Evolutionary conservation across 345 rosid genomes (phyloP), one percentile per base, ranked within the genome.

Genomic region (Salix exigua): DNA sequence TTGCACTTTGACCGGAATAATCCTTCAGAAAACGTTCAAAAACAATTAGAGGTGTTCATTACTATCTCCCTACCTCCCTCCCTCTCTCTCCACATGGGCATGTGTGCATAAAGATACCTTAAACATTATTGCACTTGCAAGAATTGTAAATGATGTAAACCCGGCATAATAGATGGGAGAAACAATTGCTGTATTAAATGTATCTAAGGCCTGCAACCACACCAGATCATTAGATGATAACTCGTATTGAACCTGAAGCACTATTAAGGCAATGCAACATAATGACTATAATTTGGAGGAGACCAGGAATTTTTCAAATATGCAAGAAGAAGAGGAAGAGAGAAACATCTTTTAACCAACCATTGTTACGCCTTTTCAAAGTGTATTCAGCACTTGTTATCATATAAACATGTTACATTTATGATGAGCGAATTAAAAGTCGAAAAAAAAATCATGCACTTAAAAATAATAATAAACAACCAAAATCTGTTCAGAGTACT

Each of bases 41-140:
- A 44, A n/a, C 62, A 51, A 62, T 28, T 9, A 17, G 53, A 23
- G n/a, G 18, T 50, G n/a, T n/a, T 21, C 33, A 7, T 26, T 64
- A 64, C 31, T 1, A 9, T n/a, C n/a, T 16, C 25, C 23, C 70
- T 1, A 46, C 28, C 68, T 31, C 31, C 28, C 68, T 33, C 31
- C 28, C 68, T 4, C 19, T 50, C 35, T 10, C 5, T 44, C 18
- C n/a, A 25, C 21, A 38, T 4, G 25, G 4, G 28, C 30, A 66
- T 28, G 25, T 38, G 12, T 48, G 30, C 37, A 46, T 10, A 13
- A 33, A 21, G 28, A 75, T 91, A 91, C 96, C 96, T 91, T 90
- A 65, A 91, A 91, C 94, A 91, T 91, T 79, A 91, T 89, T 58
- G 90, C 96, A 75, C 96, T 91, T 21, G 96, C 94, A 17, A 91